These are phyloP conservation scores for Tulasnella sp. DNA, from an alignment of 768 basidiomycete species.

Conservation along the genomic window DNA sequence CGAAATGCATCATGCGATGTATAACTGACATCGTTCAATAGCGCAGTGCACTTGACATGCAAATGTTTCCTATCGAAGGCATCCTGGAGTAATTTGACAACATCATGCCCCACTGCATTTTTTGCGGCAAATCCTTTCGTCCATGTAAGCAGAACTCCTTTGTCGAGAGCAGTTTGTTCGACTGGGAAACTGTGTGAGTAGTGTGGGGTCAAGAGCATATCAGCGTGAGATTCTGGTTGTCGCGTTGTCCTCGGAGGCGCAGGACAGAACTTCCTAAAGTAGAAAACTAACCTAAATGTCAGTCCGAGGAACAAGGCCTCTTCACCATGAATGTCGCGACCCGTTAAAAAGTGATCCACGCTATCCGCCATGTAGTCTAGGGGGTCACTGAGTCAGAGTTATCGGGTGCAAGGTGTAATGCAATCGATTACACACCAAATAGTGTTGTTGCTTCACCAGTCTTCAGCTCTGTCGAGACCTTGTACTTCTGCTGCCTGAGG, in stretches of 20 bases:
- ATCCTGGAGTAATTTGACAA: constrained; percentile 80
- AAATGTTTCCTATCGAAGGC: constrained; percentile 86
- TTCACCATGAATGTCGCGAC: constrained; percentile 25
- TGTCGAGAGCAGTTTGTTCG: constrained; percentile 84
- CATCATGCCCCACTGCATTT: constrained; percentile 78
- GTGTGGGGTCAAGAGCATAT: too few species aligned
- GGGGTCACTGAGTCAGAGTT: too few species aligned
- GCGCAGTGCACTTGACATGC: constrained; percentile 79
- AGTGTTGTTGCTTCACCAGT: constrained; percentile 76
- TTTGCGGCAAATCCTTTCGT: constrained; percentile 93
- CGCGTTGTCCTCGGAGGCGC: too few species aligned
- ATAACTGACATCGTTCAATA: constrained; percentile 78
- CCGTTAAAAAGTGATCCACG: constrained; percentile 87
- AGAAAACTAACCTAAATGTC: constrained; percentile 54
- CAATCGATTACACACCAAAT: constrained; percentile 47
- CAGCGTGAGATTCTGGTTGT: too few species aligned
- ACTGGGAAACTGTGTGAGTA: constrained; percentile 99
- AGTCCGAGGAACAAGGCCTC: constrained; percentile 58
- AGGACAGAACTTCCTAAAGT: too few species aligned
- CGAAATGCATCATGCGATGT: neutral
- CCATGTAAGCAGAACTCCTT: constrained; percentile 86
- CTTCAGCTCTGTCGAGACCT: constrained; percentile 86
- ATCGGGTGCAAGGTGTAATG: constrained; percentile 2
- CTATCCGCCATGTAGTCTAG: constrained; percentile 95
- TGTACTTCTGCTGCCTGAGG: constrained; percentile 91